phyloP scores from a whole-genome alignment of 1,284 basidiomycete species.

The Cutaneotrichosporon sp. region DNA sequence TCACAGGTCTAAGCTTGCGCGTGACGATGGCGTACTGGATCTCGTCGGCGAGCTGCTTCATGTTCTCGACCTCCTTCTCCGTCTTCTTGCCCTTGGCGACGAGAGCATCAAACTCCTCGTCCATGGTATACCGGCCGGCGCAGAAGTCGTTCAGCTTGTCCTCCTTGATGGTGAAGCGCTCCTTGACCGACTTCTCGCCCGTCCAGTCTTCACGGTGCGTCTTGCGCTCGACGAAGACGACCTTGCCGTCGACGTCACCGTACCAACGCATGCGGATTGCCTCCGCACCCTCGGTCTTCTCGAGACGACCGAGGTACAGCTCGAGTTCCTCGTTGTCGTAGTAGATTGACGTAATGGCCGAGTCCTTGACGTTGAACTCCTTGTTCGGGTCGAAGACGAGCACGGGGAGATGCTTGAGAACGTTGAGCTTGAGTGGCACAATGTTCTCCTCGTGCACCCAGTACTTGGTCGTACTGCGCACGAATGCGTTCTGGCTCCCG shows the following conservation, averaged over 20 bases:
- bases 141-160: slow-evolving; percentile 92
- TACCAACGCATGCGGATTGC: slow-evolving; percentile 97
- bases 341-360: slow-evolving; percentile 64
- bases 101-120: slow-evolving; percentile 87
- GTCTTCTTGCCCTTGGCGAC: slow-evolving; percentile 92
- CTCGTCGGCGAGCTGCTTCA: slow-evolving; percentile 96
- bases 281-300: slow-evolving; percentile 98
- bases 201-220: slow-evolving; percentile 99
- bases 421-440: slow-evolving; percentile 92
- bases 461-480: slow-evolving; percentile 97
- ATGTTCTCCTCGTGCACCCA: slow-evolving; percentile 98
- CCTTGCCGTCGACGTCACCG: slow-evolving; percentile 80
- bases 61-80: slow-evolving; percentile 87
- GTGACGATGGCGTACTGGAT: slow-evolving; percentile 89
- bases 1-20: slow-evolving; percentile 84
- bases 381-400: slow-evolving; percentile 96
- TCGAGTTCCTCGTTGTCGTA: slow-evolving; percentile 92
- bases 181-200: slow-evolving; percentile 98
- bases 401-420: slow-evolving; percentile 89
- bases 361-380: slow-evolving; percentile 85
- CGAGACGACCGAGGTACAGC: slow-evolving; percentile 93
- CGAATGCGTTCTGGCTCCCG: slow-evolving; percentile 93
- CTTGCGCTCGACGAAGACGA: slow-evolving; percentile 96
- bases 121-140: slow-evolving; percentile 87
- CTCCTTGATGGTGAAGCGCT: slow-evolving; percentile 96